Conservation (phyloP, 2,329 filamentous ascomycete species). For the Trichoderma sp. region DNA sequence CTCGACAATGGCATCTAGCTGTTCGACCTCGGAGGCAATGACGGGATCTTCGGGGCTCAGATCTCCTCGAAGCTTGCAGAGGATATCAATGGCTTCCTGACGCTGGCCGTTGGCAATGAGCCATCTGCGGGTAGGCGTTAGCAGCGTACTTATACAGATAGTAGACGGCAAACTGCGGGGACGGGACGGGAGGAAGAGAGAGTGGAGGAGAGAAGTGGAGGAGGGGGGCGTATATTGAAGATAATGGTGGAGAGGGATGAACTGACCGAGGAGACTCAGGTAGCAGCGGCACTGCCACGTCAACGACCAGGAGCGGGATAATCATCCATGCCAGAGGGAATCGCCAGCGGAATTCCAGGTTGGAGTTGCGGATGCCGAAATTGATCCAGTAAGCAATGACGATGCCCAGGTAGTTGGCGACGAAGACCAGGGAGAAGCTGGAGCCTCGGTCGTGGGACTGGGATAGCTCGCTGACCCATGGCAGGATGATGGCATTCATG, state of each 20-base stretch:
- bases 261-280: conserved; percentile 46
- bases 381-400: conserved; percentile 44
- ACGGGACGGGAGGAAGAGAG: neutral
- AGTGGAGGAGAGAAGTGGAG: neutral
- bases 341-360: conserved; percentile 38
- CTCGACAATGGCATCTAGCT: conserved; percentile 44
- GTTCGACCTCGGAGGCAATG: conserved; percentile 38
- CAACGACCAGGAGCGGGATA: conserved; percentile 44
- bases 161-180: neutral
- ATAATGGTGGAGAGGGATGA: neutral
- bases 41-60: conserved; percentile 36
- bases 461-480: conserved; percentile 51
- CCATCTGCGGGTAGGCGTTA: conserved; percentile 31
- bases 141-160: neutral
- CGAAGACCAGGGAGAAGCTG: conserved; percentile 51
- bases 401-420: conserved; percentile 55
- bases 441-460: conserved; percentile 48
- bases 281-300: conserved; percentile 42
- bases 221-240: neutral
- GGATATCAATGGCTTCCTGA: conserved; percentile 37
- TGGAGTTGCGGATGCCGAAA: conserved; percentile 37
- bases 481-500: conserved; percentile 52
- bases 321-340: conserved; percentile 44
- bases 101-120: conserved; percentile 39
- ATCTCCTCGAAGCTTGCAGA: conserved; percentile 35